Percentiles rank a stretch among this genome's conserved stretches.
phyloP scores from a whole-genome alignment of 768 basidiomycete species.

The Mycena galopus region DNA sequence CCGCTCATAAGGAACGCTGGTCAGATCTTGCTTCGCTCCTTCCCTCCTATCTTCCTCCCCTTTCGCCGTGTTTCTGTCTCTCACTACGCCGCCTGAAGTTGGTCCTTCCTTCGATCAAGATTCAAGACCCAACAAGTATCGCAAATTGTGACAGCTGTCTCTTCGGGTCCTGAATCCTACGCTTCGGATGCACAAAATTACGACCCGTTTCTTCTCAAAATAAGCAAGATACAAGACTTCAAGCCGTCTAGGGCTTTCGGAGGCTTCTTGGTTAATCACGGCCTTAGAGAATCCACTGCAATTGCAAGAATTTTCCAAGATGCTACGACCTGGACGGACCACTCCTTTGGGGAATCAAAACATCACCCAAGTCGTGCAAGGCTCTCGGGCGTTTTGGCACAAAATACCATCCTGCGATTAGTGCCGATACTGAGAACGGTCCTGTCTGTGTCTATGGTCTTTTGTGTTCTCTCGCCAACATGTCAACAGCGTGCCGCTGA shows the following conservation, averaged over 20 bases:
- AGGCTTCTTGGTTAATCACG: constrained; percentile 4
- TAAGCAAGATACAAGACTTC: constrained; percentile 1
- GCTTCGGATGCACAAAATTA: neutral
- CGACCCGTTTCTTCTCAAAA: neutral
- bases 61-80: neutral
- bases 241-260: constrained; percentile 4
- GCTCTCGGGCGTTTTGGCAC: constrained; percentile 2
- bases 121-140: constrained; percentile 2
- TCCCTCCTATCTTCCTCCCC: too few relatives aligned
- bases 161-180: neutral
- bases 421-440: too few relatives aligned
- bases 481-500: too few relatives aligned
- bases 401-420: constrained; percentile 3
- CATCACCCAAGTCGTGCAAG: too few relatives aligned
- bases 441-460: too few relatives aligned
- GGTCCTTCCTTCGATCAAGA: constrained; percentile 4
- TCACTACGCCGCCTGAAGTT: constrained; percentile 1
- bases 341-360: neutral
- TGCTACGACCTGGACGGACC: neutral
- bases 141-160: neutral
- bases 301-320: neutral
- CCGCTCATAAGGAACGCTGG: too few relatives aligned
- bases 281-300: constrained; percentile 2
- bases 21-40: too few relatives aligned
- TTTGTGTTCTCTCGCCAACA: too few relatives aligned